phyloP scores from a whole-genome alignment of 768 basidiomycete genomes.

The Amanita rubescens region DNA sequence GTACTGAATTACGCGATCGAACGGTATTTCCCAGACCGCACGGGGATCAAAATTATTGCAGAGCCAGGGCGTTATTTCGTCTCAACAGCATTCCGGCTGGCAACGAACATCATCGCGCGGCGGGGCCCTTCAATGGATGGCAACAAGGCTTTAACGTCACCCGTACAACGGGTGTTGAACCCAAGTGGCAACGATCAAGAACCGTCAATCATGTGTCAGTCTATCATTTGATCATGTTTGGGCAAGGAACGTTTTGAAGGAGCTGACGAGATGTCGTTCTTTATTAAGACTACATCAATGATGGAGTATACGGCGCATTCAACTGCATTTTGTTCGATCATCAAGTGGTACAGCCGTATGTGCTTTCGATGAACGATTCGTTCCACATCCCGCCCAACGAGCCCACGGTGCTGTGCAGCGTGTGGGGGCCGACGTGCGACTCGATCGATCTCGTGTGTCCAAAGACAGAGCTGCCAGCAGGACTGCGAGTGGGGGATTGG shows the following conservation, averaged over 20 bases:
- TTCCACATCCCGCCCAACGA: slow-evolving; percentile 44
- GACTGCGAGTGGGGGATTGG: slow-evolving; percentile 91
- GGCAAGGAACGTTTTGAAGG: slow-evolving; percentile 3
- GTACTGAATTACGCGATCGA: slow-evolving; percentile 68
- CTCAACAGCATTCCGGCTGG: slow-evolving; percentile 85
- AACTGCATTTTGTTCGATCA: slow-evolving; percentile 98
- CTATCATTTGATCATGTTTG: slow-evolving; percentile 18
- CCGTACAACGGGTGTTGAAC: background rate
- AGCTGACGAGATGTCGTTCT: slow-evolving; percentile 8
- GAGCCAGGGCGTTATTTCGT: slow-evolving; percentile 97
- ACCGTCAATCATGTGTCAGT: slow-evolving; percentile 83
- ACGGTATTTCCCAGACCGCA: slow-evolving; percentile 68
- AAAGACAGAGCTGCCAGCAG: slow-evolving; percentile 51
- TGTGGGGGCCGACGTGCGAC: slow-evolving; percentile 99
- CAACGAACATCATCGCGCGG: slow-evolving; percentile 83
- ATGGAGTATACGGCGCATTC: slow-evolving; percentile 96
- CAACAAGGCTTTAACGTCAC: background rate
- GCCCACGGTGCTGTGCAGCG: slow-evolving; percentile 49
- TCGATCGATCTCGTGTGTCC: slow-evolving; percentile 89
- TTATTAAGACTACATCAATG: slow-evolving; percentile 90
- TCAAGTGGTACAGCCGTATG: slow-evolving; percentile 81
- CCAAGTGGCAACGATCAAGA: slow-evolving; percentile 17
- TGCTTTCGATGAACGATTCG: slow-evolving; percentile 61
- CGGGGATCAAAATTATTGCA: slow-evolving; percentile 75
- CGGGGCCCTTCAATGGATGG: slow-evolving; percentile 1